Conservation (phyloP, 2,329 filamentous ascomycete species). For the Pseudocercospora fijiensis region DNA sequence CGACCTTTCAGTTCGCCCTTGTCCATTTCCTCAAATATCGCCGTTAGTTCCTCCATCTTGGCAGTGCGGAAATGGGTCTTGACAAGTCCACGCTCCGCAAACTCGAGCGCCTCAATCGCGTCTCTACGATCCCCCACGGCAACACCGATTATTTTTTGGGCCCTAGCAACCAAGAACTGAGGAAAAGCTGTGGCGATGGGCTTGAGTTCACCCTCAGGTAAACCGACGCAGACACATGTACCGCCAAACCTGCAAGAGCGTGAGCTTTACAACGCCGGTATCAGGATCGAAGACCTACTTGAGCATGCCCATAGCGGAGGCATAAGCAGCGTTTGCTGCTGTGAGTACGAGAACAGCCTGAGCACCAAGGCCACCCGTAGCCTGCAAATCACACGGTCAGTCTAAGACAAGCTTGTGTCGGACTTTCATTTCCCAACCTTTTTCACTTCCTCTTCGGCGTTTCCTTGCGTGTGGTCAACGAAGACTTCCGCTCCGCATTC, state of each 20-base stretch:
- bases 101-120: conserved; percentile 51
- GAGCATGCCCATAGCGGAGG: conserved; percentile 42
- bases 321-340: conserved; percentile 50
- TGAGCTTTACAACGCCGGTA: conserved; percentile 33
- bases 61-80: conserved; percentile 50
- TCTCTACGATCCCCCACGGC: conserved; percentile 50
- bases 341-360: conserved; percentile 60
- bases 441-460: conserved; percentile 56
- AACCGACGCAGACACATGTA: conserved; percentile 48
- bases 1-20: conserved; percentile 47
- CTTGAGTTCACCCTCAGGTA: conserved; percentile 50
- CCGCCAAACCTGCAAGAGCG: conserved; percentile 39
- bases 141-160: conserved; percentile 46
- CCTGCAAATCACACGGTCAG: not conserved
- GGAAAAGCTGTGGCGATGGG: conserved; percentile 46
- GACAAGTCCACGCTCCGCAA: conserved; percentile 46
- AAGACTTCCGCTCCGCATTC: conserved; percentile 66
- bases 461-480: conserved; percentile 59
- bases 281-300: conserved; percentile 20
- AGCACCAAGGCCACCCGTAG: conserved; percentile 60
- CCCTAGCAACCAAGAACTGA: conserved; percentile 44
- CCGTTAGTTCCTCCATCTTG: conserved; percentile 51
- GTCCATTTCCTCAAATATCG: conserved; percentile 50
- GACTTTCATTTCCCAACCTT: conserved; percentile 30
- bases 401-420: not conserved